These are phyloP conservation scores for Saccharomycopsis fodiens DNA, from an alignment of 805 yeast genomes.

Conservation along the genomic window DNA sequence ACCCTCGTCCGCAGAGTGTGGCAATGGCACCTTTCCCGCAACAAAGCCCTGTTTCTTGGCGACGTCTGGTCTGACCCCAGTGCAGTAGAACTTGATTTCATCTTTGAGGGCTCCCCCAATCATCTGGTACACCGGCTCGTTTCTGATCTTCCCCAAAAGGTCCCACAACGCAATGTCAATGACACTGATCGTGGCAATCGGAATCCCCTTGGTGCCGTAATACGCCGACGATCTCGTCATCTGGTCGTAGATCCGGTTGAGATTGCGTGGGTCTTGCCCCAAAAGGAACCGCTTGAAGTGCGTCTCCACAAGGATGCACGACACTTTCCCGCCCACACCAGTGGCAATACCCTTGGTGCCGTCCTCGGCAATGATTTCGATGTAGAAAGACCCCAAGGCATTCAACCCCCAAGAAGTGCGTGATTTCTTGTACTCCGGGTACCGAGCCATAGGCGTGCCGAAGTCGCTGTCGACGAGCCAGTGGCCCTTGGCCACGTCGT, in stretches of 20 bases:
- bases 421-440: conserved; percentile 36
- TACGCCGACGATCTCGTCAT: conserved; percentile 43
- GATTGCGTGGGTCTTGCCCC: conserved; percentile 41
- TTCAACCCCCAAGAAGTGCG: conserved; percentile 45
- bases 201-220: conserved; percentile 43
- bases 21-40: conserved; percentile 47
- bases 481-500: conserved; percentile 40
- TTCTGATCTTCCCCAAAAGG: conserved; percentile 40
- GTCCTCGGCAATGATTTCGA: conserved; percentile 40
- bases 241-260: conserved; percentile 40
- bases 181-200: conserved; percentile 40
- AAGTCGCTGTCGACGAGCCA: conserved; percentile 42
- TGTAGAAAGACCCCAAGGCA: conserved; percentile 43
- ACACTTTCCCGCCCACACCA: conserved; percentile 46
- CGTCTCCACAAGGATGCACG: conserved; percentile 39
- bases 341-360: conserved; percentile 45
- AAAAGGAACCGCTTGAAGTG: conserved; percentile 40
- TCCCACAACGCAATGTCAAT: conserved; percentile 46
- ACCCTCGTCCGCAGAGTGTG: conserved; percentile 46
- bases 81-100: conserved; percentile 40
- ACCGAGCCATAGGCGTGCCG: conserved; percentile 44
- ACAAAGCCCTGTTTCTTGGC: conserved; percentile 45
- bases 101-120: conserved; percentile 44
- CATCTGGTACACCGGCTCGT: conserved; percentile 45
- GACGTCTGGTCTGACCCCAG: conserved; percentile 40